Conservation (phyloP, 192 early-diverging fungal species). For the Umbelopsis sp. region DNA sequence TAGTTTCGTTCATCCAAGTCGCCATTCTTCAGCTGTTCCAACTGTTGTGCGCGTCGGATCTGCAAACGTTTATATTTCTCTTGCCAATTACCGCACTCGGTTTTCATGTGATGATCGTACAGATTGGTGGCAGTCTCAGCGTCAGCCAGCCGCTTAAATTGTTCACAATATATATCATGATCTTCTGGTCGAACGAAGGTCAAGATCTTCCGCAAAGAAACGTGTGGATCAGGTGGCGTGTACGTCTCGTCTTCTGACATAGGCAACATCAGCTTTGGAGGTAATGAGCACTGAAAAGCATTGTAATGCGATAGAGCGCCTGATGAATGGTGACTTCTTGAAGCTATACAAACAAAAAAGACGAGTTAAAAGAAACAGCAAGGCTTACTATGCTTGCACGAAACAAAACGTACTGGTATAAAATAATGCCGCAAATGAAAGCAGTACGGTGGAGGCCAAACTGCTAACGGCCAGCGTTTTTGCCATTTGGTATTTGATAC, state of each 20-base stretch:
- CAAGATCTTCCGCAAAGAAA: conserved; percentile 23
- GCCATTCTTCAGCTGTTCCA: conserved; percentile 29
- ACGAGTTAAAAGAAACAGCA: neutral
- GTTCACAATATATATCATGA: conserved; percentile 23
- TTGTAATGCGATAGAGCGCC: neutral
- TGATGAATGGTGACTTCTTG: neutral
- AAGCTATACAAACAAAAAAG: neutral
- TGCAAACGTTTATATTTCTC: conserved; percentile 34
- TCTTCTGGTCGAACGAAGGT: conserved; percentile 11
- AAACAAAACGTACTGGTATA: conserved; percentile 3
- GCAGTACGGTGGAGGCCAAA: neutral
- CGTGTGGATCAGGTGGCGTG: conserved; percentile 27
- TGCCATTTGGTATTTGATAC: neutral
- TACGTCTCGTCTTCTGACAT: conserved; percentile 28
- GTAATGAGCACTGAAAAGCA: conserved; percentile 11
- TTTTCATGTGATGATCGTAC: conserved; percentile 1
- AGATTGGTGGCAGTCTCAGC: neutral
- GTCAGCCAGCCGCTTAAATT: conserved; percentile 15
- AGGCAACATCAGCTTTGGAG: conserved; percentile 15
- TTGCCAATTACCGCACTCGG: conserved; percentile 42
- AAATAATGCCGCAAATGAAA: conserved; percentile 8
- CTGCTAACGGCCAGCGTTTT: conserved; percentile 1
- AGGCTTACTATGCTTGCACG: neutral
- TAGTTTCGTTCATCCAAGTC: conserved; percentile 17
- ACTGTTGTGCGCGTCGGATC: conserved; percentile 23